These are phyloP conservation scores for Corylus avellana DNA, from an alignment of 306 rosid genomes.

Conservation along the genomic window DNA sequence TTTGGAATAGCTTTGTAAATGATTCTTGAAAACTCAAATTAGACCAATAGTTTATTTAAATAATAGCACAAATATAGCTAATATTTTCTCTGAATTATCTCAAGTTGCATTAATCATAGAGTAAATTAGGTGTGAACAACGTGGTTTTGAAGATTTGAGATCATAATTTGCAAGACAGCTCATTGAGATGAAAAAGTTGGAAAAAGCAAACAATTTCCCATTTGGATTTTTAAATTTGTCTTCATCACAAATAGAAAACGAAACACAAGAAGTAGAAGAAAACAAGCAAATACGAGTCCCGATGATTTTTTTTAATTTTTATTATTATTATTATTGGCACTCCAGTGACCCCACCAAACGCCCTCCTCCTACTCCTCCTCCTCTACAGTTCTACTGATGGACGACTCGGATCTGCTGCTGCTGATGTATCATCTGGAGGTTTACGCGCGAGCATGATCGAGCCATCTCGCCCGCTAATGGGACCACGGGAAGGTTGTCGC, in stretches of 20 bases:
- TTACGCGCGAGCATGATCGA: slow-evolving; percentile 39
- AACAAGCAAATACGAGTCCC: too few relatives aligned
- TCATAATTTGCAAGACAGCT: background rate
- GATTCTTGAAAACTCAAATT: too few relatives aligned
- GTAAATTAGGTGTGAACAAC: background rate
- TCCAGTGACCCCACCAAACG: background rate
- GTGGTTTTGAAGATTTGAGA: background rate
- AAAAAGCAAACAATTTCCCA: background rate
- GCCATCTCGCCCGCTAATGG: slow-evolving; percentile 55
- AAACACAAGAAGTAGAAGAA: background rate
- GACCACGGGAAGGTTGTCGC: slow-evolving; percentile 79
- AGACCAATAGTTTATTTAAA: too few relatives aligned
- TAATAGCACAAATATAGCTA: too few relatives aligned
- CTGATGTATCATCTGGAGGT: slow-evolving; percentile 30
- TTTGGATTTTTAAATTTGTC: too few relatives aligned
- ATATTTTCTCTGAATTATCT: too few relatives aligned
- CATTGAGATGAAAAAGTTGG: background rate
- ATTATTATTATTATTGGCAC: background rate
- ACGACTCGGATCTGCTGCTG: slow-evolving; percentile 29
- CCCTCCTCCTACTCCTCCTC: too few relatives aligned
- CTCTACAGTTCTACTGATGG: background rate
- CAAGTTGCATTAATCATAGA: too few relatives aligned
- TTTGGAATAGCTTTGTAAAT: too few relatives aligned
- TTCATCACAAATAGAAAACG: background rate
- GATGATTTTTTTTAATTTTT: too few relatives aligned